Conservation (phyloP, 768 basidiomycete species). For the Boletellus ananas region DNA sequence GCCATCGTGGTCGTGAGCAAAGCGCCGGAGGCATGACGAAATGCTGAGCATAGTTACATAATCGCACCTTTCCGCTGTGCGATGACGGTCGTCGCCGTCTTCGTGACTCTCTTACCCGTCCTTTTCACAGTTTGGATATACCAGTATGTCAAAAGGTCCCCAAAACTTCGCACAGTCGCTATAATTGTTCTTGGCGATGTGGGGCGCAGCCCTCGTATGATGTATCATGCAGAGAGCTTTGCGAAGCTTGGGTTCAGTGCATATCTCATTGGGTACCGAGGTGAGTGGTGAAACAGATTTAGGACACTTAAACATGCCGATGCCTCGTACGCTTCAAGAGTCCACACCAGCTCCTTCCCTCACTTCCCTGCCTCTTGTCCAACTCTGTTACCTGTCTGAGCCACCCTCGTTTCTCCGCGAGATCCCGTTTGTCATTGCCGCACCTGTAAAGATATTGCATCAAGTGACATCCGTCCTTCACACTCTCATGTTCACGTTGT, state of each 20-base stretch:
- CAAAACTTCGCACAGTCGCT: conserved; percentile 64
- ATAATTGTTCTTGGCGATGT: conserved; percentile 94
- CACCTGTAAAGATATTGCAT: conserved; percentile 74
- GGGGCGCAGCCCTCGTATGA: conserved; percentile 94
- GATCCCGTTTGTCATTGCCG: conserved; percentile 67
- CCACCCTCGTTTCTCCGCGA: conserved; percentile 50
- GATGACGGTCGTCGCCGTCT: conserved; percentile 9
- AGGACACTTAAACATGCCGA: neutral
- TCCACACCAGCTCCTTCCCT: conserved; percentile 76
- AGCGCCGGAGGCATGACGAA: neutral
- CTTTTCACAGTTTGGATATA: conserved; percentile 10
- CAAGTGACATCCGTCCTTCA: conserved; percentile 64
- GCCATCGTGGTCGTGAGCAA: conserved; percentile 17
- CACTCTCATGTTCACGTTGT: conserved; percentile 56
- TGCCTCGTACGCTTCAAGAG: conserved; percentile 39
- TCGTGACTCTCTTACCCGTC: conserved; percentile 13
- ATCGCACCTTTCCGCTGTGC: neutral
- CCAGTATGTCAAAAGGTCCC: conserved; percentile 18
- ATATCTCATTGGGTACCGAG: conserved; percentile 80
- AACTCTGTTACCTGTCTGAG: conserved; percentile 63
- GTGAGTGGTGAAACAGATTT: conserved; percentile 40
- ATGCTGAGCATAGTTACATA: conserved; percentile 20
- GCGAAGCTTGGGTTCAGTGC: conserved; percentile 75
- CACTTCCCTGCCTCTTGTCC: conserved; percentile 58
- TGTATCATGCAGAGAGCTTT: conserved; percentile 97